Evolutionary conservation across 1,284 basidiomycete genomes (phyloP).

Genomic region (Leccinum ponderosum): DNA sequence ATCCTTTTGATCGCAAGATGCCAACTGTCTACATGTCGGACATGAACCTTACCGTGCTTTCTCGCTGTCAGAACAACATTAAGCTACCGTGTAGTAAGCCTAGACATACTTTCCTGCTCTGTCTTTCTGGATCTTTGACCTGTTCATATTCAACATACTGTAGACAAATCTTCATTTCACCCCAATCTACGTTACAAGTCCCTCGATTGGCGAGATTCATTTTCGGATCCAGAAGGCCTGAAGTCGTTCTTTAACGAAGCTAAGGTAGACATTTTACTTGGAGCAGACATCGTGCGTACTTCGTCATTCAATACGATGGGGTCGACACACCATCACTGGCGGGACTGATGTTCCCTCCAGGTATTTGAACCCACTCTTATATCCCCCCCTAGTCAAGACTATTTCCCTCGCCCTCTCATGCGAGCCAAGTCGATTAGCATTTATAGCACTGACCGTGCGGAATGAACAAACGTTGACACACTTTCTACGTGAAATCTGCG

Average conservation of each 20-base stretch:
- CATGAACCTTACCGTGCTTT: slow-evolving; percentile 62
- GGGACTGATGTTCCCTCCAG: slow-evolving; percentile 37
- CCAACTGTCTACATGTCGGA: slow-evolving; percentile 60
- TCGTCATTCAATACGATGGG: neutral
- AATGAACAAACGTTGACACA: slow-evolving; percentile 42
- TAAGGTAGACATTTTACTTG: slow-evolving; percentile 58
- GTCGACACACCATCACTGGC: neutral
- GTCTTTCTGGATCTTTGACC: neutral
- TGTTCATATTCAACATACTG: neutral
- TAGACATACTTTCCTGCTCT: neutral
- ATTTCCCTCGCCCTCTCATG: slow-evolving; percentile 49
- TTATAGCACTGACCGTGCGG: slow-evolving; percentile 63
- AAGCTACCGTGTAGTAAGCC: slow-evolving; percentile 62
- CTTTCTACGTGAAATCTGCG: slow-evolving; percentile 44
- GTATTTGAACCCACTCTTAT: slow-evolving; percentile 70
- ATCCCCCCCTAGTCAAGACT: slow-evolving; percentile 51
- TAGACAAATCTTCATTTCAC: slow-evolving; percentile 56
- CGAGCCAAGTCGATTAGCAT: slow-evolving; percentile 34
- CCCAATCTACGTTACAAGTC: slow-evolving; percentile 42
- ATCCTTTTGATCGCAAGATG: slow-evolving; percentile 11
- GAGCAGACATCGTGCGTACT: slow-evolving; percentile 64
- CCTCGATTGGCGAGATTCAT: slow-evolving; percentile 67
- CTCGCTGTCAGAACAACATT: slow-evolving; percentile 58
- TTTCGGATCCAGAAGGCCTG: slow-evolving; percentile 32
- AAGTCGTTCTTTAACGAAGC: slow-evolving; percentile 38